These are phyloP conservation scores for Kwoniella heveanensis DNA, from an alignment of 768 basidiomycete species.

Conservation along the genomic window DNA sequence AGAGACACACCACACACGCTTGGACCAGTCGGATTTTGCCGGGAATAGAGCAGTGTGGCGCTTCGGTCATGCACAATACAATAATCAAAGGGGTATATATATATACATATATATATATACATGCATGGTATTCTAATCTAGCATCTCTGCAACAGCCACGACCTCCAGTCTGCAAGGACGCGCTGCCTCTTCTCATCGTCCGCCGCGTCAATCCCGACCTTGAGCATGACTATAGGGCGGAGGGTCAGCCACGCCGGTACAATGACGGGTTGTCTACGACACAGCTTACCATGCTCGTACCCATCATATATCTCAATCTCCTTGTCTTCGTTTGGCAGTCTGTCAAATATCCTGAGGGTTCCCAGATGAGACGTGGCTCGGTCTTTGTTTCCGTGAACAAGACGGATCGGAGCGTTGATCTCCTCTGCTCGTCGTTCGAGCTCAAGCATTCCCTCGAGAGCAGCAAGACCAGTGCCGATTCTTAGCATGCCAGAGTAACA, in stretches of 20 bases:
- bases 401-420: conserved; percentile 54
- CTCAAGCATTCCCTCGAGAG: conserved; percentile 52
- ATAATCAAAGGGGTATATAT: too few relatives aligned
- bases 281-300: conserved; percentile 56
- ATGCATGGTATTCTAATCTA: conserved; percentile 8
- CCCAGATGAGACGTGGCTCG: conserved; percentile 53
- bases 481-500: conserved; percentile 57
- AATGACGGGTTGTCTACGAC: too few relatives aligned
- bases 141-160: conserved; percentile 53
- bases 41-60: background rate
- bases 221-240: conserved; percentile 46
- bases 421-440: conserved; percentile 45
- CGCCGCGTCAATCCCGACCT: conserved; percentile 50
- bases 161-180: conserved; percentile 54
- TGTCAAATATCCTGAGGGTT: conserved; percentile 50
- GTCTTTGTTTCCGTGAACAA: conserved; percentile 56
- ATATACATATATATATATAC: too few relatives aligned
- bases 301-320: conserved; percentile 57
- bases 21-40: conserved; percentile 1
- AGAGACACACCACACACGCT: background rate
- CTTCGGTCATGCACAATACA: too few relatives aligned
- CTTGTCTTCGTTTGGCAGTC: conserved; percentile 53
- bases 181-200: conserved; percentile 56
- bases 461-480: conserved; percentile 55
- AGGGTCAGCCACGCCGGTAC: background rate